Evolutionary conservation across 169 alveolate species (phyloP).

Genomic region (Blepharisma undulans): DNA sequence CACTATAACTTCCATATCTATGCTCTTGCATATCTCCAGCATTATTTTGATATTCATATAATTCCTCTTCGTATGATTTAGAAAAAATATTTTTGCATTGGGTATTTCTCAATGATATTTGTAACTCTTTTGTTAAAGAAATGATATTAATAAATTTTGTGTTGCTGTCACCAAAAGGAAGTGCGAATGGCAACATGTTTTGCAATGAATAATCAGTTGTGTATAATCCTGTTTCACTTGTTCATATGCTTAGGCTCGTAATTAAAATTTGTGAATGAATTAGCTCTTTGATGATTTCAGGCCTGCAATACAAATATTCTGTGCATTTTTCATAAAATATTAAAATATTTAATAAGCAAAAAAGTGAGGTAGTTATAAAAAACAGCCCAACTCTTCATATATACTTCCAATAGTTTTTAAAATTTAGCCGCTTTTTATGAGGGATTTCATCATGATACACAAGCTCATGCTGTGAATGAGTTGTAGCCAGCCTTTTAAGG

Average conservation of each 20-base stretch:
- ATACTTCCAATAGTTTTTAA: background rate
- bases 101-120: background rate
- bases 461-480: background rate
- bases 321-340: background rate
- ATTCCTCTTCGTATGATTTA: background rate
- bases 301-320: background rate
- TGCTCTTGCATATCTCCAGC: background rate
- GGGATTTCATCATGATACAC: background rate
- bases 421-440: background rate
- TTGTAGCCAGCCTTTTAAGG: background rate
- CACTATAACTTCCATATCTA: background rate
- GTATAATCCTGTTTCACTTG: background rate
- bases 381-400: background rate
- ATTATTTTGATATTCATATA: background rate
- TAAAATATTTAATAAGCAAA: background rate
- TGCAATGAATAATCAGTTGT: background rate
- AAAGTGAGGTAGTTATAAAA: background rate
- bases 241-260: background rate
- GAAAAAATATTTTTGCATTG: background rate
- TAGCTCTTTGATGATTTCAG: background rate
- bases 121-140: background rate
- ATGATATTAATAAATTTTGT: too few species aligned
- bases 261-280: background rate
- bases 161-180: background rate
- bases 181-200: background rate